Base-by-base conservation (phyloP, 2,329 filamentous ascomycete genomes). In the Aplosporella prunicola region DNA sequence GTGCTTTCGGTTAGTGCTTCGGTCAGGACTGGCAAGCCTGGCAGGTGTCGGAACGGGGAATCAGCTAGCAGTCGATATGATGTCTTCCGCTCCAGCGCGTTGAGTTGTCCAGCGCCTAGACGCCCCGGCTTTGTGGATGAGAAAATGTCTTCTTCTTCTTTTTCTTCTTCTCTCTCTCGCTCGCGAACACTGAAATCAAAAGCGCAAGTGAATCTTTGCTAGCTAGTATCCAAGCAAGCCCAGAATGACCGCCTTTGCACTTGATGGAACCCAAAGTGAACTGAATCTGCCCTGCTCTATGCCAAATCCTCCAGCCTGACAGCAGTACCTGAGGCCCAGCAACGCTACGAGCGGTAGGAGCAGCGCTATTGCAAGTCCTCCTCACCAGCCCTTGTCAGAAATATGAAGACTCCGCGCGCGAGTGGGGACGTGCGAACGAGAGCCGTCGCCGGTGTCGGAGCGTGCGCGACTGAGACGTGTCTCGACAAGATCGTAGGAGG, bases 161-260 rank as follows among this genome's bases (percentile, higher is more conserved):
- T 26, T 18, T 39, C 30, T 39, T 39, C 37, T 39, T 25, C 30
- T 39, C 37, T 33, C 57, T 64, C 55, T 55, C 54, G 53, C 53
- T 55, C 51, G 55, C 55, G 55, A 52, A 56, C 55, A 58, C 55
- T 52, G 49, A 51, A 50, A 57, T 51, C 53, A 57, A 56, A 56
- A 50, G 45, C 51, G 55, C 56, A 61, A 26, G 38, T 61, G 54
- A 57, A 58, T 64, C 61, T 63, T 59, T 64, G 62, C 65, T 69
- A 68, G 64, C 65, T 69, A 69, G 56, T 47, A 46, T 47, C 47
- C 51, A 51, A 50, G 35, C 36, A 39, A 47, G 46, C 50, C 52
- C 51, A 47, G 42, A 45, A 43, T 49, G 43, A 47, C 44, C 43
- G 46, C 48, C 50, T 50, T 26, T 35, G 32, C 17, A 35, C 30